These are phyloP conservation scores for Echinochloa phyllopogon DNA, from an alignment of 176 grass and related monocot species.

Conservation along the genomic window DNA sequence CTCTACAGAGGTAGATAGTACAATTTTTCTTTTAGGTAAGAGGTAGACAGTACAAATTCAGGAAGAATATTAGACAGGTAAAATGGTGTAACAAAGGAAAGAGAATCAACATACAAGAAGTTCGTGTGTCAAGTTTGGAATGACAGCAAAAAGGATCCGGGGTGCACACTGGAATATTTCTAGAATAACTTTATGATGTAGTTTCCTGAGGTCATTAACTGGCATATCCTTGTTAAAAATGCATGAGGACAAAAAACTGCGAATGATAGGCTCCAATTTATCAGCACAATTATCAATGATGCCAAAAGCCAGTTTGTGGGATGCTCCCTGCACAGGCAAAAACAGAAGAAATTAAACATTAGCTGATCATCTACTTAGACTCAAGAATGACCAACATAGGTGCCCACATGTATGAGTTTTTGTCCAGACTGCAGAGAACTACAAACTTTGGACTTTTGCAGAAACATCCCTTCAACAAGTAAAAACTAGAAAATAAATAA, in stretches of 20 bases:
- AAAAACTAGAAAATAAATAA: constrained; percentile 31
- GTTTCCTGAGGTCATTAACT: constrained; percentile 54
- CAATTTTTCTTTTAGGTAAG: neutral
- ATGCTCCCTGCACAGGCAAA: constrained; percentile 62
- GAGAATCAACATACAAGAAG: constrained; percentile 64
- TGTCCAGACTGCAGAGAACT: constrained; percentile 24
- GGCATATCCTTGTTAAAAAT: constrained; percentile 62
- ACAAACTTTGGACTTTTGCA: constrained; percentile 28
- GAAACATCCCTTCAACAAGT: constrained; percentile 25
- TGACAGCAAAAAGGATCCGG: constrained; percentile 72
- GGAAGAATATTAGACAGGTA: constrained; percentile 29
- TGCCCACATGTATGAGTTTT: constrained; percentile 13
- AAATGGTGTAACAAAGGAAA: constrained; percentile 41
- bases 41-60: constrained; percentile 41
- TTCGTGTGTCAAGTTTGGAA: constrained; percentile 84
- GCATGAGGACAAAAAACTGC: constrained; percentile 66
- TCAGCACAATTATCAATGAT: constrained; percentile 63
- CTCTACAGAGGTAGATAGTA: constrained; percentile 53
- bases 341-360: constrained; percentile 43
- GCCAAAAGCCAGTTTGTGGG: constrained; percentile 72
- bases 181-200: constrained; percentile 81
- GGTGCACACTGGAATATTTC: constrained; percentile 89
- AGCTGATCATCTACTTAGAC: constrained; percentile 31
- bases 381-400: constrained; percentile 27
- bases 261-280: constrained; percentile 73